Evolutionary conservation across 1,139 yeast species (phyloP), one percentile per base, ranked within the genome.

Genomic region (Yamadazyma siamensis): DNA sequence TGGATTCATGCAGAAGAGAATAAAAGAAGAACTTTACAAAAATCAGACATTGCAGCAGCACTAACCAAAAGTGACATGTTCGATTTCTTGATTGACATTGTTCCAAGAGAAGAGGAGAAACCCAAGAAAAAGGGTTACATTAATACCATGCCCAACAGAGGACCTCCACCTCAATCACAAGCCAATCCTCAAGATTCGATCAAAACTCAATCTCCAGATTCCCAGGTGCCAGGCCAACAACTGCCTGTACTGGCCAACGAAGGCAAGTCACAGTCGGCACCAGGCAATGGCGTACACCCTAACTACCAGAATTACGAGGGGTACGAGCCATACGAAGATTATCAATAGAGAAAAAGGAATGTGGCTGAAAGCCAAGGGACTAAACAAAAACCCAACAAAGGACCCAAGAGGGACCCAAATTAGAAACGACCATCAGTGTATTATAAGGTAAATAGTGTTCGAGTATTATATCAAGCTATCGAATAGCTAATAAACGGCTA

Each of bases 1-100:
- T 91, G 98, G 98, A 87, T 91, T 40, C 96, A 89, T 48, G 96
- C 97, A 2, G 97, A 91, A 55, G 96, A 87, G 49, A 87, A 86
- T 61, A 91, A 91, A 53, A 74, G 98, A 44, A 70, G 98, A 42
- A 91, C 98, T 8, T 63, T 91, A 38, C 98, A 91, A 59, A 82
- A 89, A 49, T 81, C 89, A 2, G 98, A 91, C 53, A 88, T 91
- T 41, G 95, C 96, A 2, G 94, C 94, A 21, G 98, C 98, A 2
- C 68, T 91, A 39, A 94, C 91, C 40, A 87, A 86, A 53, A 80
- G 91, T 32, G 98, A 91, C 56, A 89, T 91, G 96, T 91, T 89
- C 68, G 98, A 91, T 53, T 91, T 91, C 52, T 62, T 91, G 36
- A 91, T 91, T 46, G 98, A 91, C 54, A 88, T 91, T 25, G 97